phyloP scores from a whole-genome alignment of 2,329 filamentous ascomycete genomes.

The Xylaria polymorpha region DNA sequence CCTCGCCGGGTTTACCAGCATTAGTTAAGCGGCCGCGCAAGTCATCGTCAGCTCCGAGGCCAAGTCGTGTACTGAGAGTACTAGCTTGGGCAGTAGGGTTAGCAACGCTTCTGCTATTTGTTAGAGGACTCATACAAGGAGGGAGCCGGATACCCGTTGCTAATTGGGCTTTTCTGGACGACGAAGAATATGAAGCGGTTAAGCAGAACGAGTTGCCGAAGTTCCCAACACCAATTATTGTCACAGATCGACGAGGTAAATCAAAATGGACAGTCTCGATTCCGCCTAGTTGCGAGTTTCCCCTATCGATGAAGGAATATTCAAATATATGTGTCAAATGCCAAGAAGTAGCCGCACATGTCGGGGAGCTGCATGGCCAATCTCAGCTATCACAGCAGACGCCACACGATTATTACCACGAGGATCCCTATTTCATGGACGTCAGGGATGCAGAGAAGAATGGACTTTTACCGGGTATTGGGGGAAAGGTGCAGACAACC shows the following conservation, averaged over 20 bases:
- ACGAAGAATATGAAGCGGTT: conserved; percentile 73
- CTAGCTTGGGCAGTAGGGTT: conserved; percentile 66
- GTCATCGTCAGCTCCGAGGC: conserved; percentile 66
- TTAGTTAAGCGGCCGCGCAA: conserved; percentile 74
- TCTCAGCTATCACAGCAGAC: conserved; percentile 57
- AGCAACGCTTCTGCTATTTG: conserved; percentile 64
- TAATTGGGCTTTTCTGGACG: conserved; percentile 54
- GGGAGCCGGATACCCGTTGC: conserved; percentile 50
- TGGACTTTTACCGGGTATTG: conserved; percentile 67
- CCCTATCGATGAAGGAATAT: conserved; percentile 74
- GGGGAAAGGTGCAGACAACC: conserved; percentile 54
- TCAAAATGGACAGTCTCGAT: conserved; percentile 86
- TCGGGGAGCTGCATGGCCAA: conserved; percentile 62
- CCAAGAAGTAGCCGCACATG: conserved; percentile 70
- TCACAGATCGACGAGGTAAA: conserved; percentile 72
- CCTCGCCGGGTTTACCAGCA: conserved; percentile 76
- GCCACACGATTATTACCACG: conserved; percentile 66
- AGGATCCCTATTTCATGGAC: conserved; percentile 78
- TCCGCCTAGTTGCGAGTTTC: conserved; percentile 73
- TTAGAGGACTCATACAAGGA: conserved; percentile 50
- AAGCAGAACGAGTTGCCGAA: conserved; percentile 74
- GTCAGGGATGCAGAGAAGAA: conserved; percentile 75
- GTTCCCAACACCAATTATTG: conserved; percentile 77
- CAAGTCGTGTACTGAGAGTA: conserved; percentile 67
- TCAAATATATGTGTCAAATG: conserved; percentile 75